These are phyloP conservation scores for Russula compacta DNA, from an alignment of 768 basidiomycete species.

Conservation along the genomic window DNA sequence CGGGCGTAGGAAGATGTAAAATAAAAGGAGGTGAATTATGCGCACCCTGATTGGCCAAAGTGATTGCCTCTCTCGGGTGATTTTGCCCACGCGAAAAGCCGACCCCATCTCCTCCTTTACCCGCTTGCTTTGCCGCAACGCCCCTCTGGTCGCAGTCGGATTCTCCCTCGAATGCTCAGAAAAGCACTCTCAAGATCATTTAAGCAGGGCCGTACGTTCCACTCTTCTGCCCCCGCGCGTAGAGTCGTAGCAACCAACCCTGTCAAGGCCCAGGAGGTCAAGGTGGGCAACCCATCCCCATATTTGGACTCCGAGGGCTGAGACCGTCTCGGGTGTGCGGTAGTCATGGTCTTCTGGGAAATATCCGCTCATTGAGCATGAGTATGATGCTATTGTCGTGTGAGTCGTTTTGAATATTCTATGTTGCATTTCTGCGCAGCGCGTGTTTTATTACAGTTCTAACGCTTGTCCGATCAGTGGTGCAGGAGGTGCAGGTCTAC, in stretches of 20 bases:
- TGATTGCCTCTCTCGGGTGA: background rate
- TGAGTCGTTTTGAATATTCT: slow-evolving; percentile 36
- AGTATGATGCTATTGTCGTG: slow-evolving; percentile 98
- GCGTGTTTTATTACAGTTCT: background rate
- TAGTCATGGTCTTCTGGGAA: slow-evolving; percentile 77
- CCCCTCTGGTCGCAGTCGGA: slow-evolving; percentile 19
- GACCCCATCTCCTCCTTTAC: background rate
- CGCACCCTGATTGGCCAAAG: slow-evolving; percentile 17
- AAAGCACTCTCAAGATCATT: slow-evolving; percentile 52
- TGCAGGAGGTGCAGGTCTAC: slow-evolving; percentile 95
- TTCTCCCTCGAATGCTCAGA: slow-evolving; percentile 42
- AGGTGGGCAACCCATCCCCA: slow-evolving; percentile 36
- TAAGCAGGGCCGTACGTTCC: slow-evolving; percentile 46
- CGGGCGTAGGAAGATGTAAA: background rate
- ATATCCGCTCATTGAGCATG: slow-evolving; percentile 96
- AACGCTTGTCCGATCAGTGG: slow-evolving; percentile 44
- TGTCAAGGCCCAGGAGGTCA: slow-evolving; percentile 73
- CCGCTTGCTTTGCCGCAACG: slow-evolving; percentile 14
- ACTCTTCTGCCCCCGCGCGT: slow-evolving; percentile 48
- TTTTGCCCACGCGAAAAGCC: background rate
- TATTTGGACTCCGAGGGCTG: background rate
- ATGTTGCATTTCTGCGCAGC: background rate
- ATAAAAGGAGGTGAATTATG: background rate
- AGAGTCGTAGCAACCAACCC: slow-evolving; percentile 64
- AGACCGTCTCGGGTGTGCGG: slow-evolving; percentile 5